Evolutionary conservation across 768 basidiomycete genomes (phyloP).

Genomic region (Amanita subjunquillea): DNA sequence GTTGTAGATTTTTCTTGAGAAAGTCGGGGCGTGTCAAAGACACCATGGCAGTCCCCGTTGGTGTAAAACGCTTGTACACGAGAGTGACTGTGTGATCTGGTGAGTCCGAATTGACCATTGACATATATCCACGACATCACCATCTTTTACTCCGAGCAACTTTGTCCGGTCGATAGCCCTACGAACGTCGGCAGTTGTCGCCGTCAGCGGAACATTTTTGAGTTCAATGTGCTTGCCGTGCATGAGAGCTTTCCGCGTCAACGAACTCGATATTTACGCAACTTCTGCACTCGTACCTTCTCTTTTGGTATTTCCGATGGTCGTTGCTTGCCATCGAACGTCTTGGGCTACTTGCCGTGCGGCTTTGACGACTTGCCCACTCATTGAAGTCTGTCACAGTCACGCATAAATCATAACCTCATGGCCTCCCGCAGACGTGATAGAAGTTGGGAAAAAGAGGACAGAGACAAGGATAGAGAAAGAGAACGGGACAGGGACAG

Average conservation of each 20-base stretch:
- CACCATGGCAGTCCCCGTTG: slow-evolving; percentile 49
- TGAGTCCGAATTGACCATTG: background rate
- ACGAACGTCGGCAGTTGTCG: slow-evolving; percentile 45
- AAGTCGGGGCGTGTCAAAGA: slow-evolving; percentile 39
- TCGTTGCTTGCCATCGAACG: too few relatives aligned
- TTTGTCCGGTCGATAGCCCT: slow-evolving; percentile 29
- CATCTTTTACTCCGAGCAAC: slow-evolving; percentile 35
- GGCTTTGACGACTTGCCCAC: background rate
- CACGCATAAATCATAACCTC: slow-evolving; percentile 4
- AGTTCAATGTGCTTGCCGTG: slow-evolving; percentile 34
- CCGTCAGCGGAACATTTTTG: slow-evolving; percentile 37
- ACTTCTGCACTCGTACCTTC: background rate
- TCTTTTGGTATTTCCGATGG: too few relatives aligned
- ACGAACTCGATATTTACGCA: background rate
- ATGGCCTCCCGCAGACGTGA: slow-evolving; percentile 61
- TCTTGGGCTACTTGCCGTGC: background rate
- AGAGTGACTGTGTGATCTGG: slow-evolving; percentile 34
- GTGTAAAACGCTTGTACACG: slow-evolving; percentile 49
- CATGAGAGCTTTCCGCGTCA: slow-evolving; percentile 10
- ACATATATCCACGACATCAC: slow-evolving; percentile 15
- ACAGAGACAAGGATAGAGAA: slow-evolving; percentile 24
- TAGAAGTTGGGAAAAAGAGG: slow-evolving; percentile 55
- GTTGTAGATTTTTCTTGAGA: slow-evolving; percentile 27
- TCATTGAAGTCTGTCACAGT: slow-evolving; percentile 5
- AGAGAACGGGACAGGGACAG: slow-evolving; percentile 8